Conservation (phyloP, 1,284 basidiomycete genomes). For the Rhizopogon hawkerae region DNA sequence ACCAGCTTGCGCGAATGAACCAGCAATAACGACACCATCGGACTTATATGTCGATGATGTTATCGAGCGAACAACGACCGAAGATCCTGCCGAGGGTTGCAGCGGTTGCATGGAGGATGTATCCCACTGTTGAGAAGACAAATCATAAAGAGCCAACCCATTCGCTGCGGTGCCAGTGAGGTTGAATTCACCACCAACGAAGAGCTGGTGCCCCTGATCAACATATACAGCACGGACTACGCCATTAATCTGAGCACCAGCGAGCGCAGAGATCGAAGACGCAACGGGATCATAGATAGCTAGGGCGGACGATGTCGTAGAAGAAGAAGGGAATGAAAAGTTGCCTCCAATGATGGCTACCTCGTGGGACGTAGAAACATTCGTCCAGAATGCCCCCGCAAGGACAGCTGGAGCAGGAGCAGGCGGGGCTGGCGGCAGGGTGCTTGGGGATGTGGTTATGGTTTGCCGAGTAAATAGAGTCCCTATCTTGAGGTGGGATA, state of each 20-base stretch:
- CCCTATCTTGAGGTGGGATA: constrained; percentile 40
- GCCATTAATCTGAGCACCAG: constrained; percentile 57
- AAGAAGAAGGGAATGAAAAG: constrained; percentile 58
- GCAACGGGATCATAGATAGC: constrained; percentile 65
- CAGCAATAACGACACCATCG: constrained; percentile 72
- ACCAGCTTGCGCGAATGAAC: constrained; percentile 78
- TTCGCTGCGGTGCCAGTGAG: constrained; percentile 45
- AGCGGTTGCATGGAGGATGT: constrained; percentile 49
- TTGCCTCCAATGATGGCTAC: constrained; percentile 85
- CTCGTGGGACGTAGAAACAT: constrained; percentile 56
- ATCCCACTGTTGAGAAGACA: constrained; percentile 54
- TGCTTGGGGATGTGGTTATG: constrained; percentile 28
- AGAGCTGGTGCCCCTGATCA: constrained; percentile 51
- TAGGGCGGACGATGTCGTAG: constrained; percentile 46
- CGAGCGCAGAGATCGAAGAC: constrained; percentile 47
- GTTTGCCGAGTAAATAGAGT: constrained; percentile 47
- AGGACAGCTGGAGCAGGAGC: constrained; percentile 74
- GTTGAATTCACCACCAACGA: constrained; percentile 75
- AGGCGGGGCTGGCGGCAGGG: constrained; percentile 48
- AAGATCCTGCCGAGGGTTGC: constrained; percentile 42
- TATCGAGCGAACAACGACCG: constrained; percentile 70
- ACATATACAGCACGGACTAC: constrained; percentile 70
- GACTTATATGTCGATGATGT: constrained; percentile 54
- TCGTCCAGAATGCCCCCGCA: constrained; percentile 86
- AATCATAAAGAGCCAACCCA: constrained; percentile 73